These are phyloP conservation scores for Tricholoma bakamatsutake DNA, from an alignment of 768 basidiomycete species.

Conservation along the genomic window DNA sequence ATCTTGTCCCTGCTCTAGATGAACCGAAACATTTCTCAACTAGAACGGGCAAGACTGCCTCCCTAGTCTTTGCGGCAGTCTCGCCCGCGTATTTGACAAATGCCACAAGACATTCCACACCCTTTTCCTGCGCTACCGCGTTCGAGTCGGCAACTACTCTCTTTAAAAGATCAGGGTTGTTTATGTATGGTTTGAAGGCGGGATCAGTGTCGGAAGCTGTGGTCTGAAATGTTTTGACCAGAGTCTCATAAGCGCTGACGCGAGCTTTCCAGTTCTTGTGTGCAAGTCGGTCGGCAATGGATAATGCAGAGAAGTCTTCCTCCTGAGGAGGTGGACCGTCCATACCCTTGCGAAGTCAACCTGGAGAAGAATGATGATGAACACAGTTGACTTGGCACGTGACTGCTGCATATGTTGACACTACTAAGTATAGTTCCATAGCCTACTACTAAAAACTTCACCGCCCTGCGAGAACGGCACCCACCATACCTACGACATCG, in stretches of 20 bases:
- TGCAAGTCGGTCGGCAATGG: slow-evolving; percentile 72
- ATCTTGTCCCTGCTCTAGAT: slow-evolving; percentile 83
- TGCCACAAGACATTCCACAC: slow-evolving; percentile 80
- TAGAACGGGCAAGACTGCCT: slow-evolving; percentile 79
- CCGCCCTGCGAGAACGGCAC: slow-evolving; percentile 44
- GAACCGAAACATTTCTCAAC: slow-evolving; percentile 97
- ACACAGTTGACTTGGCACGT: slow-evolving; percentile 11
- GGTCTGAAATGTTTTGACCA: slow-evolving; percentile 81
- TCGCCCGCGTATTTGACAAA: slow-evolving; percentile 92
- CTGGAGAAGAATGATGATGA: slow-evolving; percentile 5
- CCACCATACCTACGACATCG: slow-evolving; percentile 53
- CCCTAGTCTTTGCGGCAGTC: slow-evolving; percentile 73
- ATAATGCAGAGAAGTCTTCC: slow-evolving; percentile 83
- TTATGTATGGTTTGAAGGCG: slow-evolving; percentile 85
- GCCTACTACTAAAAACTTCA: slow-evolving; percentile 1
- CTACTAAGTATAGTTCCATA: too few species aligned
- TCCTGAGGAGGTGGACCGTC: slow-evolving; percentile 89
- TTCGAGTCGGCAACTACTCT: slow-evolving; percentile 88
- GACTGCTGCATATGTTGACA: slow-evolving; percentile 6
- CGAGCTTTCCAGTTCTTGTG: slow-evolving; percentile 99
- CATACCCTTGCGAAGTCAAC: slow-evolving; percentile 40
- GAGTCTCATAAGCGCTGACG: slow-evolving; percentile 83
- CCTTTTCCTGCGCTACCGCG: slow-evolving; percentile 97
- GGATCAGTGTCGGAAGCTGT: slow-evolving; percentile 93
- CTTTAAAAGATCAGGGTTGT: slow-evolving; percentile 72